phyloP scores from a whole-genome alignment of 106 monocot species.

The Dendrobium nobile region DNA sequence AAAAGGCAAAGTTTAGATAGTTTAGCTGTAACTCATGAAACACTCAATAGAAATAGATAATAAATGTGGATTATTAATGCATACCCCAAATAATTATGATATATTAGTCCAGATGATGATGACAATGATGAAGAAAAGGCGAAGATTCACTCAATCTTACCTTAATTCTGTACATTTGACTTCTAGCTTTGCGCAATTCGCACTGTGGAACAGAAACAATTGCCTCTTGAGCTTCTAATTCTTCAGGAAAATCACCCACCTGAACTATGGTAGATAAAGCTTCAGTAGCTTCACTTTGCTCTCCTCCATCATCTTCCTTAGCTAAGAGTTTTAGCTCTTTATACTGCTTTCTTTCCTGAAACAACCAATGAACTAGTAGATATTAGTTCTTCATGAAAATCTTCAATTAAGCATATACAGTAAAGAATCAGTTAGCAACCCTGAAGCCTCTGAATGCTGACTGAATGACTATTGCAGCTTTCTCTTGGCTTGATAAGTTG shows the following conservation, averaged over 20 bases:
- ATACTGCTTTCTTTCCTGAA: constrained; percentile 34
- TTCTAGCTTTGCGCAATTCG: constrained; percentile 22
- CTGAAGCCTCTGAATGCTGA: constrained; percentile 57
- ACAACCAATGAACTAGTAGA: not conserved
- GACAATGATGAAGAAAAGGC: not conserved
- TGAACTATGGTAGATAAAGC: constrained; percentile 55
- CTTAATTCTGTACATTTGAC: constrained; percentile 38
- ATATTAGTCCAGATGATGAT: not conserved
- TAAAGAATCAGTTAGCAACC: constrained; percentile 21
- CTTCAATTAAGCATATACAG: not conserved
- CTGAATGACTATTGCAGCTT: constrained; percentile 57
- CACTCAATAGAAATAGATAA: not conserved
- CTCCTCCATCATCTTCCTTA: not conserved
- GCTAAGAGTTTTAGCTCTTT: constrained; percentile 13
- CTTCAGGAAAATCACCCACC: constrained; percentile 37
- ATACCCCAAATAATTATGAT: not conserved
- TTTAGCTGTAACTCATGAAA: not conserved
- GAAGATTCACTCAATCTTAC: constrained; percentile 10
- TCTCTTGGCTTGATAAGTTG: constrained; percentile 15
- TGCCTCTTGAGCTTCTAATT: constrained; percentile 24
- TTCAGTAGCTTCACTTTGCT: constrained; percentile 19
- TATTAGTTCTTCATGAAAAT: not conserved
- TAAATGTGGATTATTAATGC: not conserved
- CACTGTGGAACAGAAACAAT: constrained; percentile 15
- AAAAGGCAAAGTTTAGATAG: not conserved